Conservation (phyloP, 164 flowering plant species). For the Tetrastigma voinierianum region DNA sequence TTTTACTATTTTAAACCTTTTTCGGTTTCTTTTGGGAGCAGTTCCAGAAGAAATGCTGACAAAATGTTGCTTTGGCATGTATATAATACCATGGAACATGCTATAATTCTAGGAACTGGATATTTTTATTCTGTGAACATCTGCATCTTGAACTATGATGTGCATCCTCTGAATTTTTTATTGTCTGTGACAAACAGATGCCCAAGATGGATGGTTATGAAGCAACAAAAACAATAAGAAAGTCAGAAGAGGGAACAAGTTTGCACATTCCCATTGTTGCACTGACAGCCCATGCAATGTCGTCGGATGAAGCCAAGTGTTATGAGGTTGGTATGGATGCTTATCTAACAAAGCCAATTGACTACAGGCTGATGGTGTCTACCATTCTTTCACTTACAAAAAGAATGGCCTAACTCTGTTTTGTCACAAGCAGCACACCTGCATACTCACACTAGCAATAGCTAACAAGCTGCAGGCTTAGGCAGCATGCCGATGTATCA, state of each 20-base stretch:
- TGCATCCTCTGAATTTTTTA: slow-evolving; percentile 3
- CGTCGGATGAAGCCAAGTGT: slow-evolving; percentile 96
- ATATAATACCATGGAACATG: too few relatives aligned
- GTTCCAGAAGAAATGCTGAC: too few relatives aligned
- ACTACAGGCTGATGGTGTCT: slow-evolving; percentile 82
- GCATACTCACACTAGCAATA: neutral
- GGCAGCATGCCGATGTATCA: neutral
- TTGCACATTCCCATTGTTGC: slow-evolving; percentile 86
- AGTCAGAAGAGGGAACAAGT: slow-evolving; percentile 53
- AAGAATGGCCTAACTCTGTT: slow-evolving; percentile 11
- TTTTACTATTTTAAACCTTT: too few relatives aligned
- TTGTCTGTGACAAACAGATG: slow-evolving; percentile 60
- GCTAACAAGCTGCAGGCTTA: slow-evolving; percentile 5
- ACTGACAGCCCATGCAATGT: slow-evolving; percentile 97
- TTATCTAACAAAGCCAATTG: slow-evolving; percentile 90
- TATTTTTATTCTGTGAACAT: too few relatives aligned
- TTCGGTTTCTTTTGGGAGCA: neutral
- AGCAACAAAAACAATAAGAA: slow-evolving; percentile 88
- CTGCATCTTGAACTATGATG: neutral
- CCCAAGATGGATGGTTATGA: slow-evolving; percentile 99
- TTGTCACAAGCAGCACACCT: neutral
- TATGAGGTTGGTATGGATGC: slow-evolving; percentile 98
- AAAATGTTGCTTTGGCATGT: too few relatives aligned
- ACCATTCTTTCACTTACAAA: slow-evolving; percentile 82
- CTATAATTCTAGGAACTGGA: too few relatives aligned